Conservation (phyloP, 768 basidiomycete species). For the Udeniomyces megalosporus region DNA sequence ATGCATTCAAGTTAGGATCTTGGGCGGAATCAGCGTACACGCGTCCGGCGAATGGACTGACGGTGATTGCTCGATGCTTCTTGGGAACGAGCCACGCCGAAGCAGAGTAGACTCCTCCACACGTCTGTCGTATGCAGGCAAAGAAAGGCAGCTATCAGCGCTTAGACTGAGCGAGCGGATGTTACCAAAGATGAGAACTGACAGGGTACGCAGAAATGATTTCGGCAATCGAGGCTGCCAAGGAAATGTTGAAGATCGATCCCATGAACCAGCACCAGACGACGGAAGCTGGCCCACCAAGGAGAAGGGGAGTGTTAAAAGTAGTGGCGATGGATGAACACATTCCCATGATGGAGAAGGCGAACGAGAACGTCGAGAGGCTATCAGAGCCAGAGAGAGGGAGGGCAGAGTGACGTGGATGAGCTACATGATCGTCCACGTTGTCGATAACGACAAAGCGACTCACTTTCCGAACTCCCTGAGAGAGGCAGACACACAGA, state of each 20-base stretch:
- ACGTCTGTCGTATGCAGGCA: conserved; percentile 34
- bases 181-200: conserved; percentile 18
- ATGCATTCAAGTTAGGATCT: conserved; percentile 12
- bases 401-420: background rate
- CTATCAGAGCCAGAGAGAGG: background rate
- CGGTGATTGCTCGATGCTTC: conserved; percentile 22
- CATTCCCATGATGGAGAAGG: conserved; percentile 47
- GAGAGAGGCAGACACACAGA: background rate
- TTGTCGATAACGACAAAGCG: too few species aligned
- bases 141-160: conserved; percentile 20
- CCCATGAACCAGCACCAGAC: conserved; percentile 32
- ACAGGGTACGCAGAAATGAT: conserved; percentile 22
- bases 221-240: conserved; percentile 19
- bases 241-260: conserved; percentile 9
- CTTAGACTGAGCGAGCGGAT: too few species aligned
- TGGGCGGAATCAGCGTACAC: too few species aligned
- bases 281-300: conserved; percentile 55
- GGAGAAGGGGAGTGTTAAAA: conserved; percentile 54
- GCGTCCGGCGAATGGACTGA: too few species aligned
- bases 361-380: conserved; percentile 7
- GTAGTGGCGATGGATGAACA: conserved; percentile 64
- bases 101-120: conserved; percentile 34
- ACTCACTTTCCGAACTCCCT: conserved; percentile 16
- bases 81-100: conserved; percentile 31
- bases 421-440: background rate